Evolutionary conservation across 805 yeast species (phyloP).

Genomic region (Tetrapisispora phaffii): DNA sequence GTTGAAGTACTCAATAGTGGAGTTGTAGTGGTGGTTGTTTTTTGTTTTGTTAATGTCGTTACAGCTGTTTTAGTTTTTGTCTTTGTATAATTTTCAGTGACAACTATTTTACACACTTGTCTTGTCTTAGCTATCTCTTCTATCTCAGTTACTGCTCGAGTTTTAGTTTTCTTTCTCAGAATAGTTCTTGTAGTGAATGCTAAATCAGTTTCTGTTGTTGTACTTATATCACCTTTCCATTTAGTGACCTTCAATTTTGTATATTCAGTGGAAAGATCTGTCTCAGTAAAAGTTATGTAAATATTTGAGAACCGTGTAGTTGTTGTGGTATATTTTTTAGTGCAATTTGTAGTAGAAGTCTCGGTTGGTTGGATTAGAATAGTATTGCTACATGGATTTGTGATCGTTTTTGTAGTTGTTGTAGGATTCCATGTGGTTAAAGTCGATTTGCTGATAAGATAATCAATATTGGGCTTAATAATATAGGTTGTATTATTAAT

Average conservation of each 20-base stretch:
- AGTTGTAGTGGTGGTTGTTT: conserved; percentile 13
- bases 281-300: not conserved
- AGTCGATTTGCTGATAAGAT: not conserved
- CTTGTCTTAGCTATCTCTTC: conserved; percentile 13
- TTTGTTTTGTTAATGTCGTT: conserved; percentile 14
- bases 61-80: conserved; percentile 23
- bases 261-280: not conserved
- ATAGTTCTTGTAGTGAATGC: not conserved
- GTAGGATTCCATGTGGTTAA: not conserved
- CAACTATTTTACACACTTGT: conserved; percentile 11
- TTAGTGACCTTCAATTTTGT: not conserved
- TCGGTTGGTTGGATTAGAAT: not conserved
- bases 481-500: not conserved
- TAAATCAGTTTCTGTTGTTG: conserved; percentile 4
- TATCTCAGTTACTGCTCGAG: conserved; percentile 20
- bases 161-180: conserved; percentile 3
- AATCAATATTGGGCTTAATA: not conserved
- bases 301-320: not conserved
- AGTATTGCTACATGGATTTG: not conserved
- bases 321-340: not conserved
- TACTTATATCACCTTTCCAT: not conserved
- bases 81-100: conserved; percentile 5
- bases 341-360: not conserved
- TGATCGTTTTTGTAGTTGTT: not conserved
- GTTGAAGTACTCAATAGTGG: conserved; percentile 8